Evolutionary conservation across 345 rosid species (phyloP).

Genomic region (Orychophragmus violaceus): DNA sequence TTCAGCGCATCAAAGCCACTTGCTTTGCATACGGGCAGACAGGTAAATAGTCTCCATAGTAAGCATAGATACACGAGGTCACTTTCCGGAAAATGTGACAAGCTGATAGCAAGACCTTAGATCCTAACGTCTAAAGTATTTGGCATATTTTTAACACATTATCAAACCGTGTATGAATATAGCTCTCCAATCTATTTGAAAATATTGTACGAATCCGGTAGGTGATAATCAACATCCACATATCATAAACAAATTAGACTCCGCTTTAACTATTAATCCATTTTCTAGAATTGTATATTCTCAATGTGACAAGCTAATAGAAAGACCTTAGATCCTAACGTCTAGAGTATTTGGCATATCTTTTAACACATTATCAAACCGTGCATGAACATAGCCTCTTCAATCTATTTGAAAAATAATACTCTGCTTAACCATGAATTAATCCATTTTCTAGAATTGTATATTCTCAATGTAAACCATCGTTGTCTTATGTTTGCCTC

Average conservation of each 20-base stretch:
- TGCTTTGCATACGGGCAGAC: slow-evolving; percentile 99
- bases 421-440: not conserved
- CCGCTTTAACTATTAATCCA: not conserved
- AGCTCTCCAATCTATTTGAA: not conserved
- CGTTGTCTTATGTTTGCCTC: not conserved
- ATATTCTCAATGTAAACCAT: not conserved
- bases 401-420: not conserved
- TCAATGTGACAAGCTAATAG: not conserved
- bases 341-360: slow-evolving; percentile 3
- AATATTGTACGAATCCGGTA: not conserved
- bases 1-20: slow-evolving; percentile 89
- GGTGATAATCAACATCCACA: not conserved
- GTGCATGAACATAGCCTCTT: slow-evolving; percentile 1
- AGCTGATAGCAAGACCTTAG: slow-evolving; percentile 4
- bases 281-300: not conserved
- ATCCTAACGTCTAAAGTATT: slow-evolving; percentile 4
- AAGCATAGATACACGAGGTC: slow-evolving; percentile 9
- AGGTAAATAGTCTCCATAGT: slow-evolving; percentile 37
- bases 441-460: not conserved
- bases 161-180: not conserved
- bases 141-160: not conserved
- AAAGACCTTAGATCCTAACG: slow-evolving; percentile 4
- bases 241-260: not conserved
- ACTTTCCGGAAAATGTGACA: not conserved
- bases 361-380: not conserved